These are phyloP conservation scores for Paecilomyces variotii DNA, from an alignment of 2,329 filamentous ascomycete genomes.

Conservation along the genomic window DNA sequence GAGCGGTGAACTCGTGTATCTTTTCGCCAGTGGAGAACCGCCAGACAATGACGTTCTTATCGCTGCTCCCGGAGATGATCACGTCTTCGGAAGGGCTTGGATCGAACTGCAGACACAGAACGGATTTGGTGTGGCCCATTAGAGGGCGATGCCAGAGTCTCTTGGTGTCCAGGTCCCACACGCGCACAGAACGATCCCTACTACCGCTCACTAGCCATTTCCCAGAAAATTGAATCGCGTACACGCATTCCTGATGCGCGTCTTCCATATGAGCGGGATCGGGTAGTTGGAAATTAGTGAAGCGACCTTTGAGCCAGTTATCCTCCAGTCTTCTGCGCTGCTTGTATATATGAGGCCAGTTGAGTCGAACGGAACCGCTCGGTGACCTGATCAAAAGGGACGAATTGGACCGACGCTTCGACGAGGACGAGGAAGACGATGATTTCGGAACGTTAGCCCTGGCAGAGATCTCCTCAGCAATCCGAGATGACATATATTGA, in stretches of 20 bases:
- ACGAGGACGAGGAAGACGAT: background rate
- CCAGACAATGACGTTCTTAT: conserved; percentile 87
- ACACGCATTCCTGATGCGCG: conserved; percentile 86
- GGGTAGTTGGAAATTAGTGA: conserved; percentile 80
- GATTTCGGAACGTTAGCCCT: background rate
- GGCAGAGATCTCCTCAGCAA: conserved; percentile 9
- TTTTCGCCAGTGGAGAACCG: conserved; percentile 82
- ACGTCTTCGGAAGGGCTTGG: conserved; percentile 78
- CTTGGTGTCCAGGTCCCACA: conserved; percentile 81
- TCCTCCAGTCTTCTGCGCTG: conserved; percentile 76
- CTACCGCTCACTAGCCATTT: conserved; percentile 90
- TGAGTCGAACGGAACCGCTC: conserved; percentile 50
- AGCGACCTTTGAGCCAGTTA: conserved; percentile 83
- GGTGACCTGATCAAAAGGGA: conserved; percentile 24
- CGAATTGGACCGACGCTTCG: conserved; percentile 8
- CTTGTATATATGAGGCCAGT: conserved; percentile 90
- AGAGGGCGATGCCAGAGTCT: conserved; percentile 69
- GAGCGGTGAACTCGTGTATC: conserved; percentile 70
- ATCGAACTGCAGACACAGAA: conserved; percentile 92
- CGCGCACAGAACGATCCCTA: conserved; percentile 74
- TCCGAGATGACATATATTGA: conserved; percentile 8
- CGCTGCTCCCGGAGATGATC: conserved; percentile 91
- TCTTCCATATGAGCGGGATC: conserved; percentile 73
- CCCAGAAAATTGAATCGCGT: conserved; percentile 81
- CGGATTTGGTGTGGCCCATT: conserved; percentile 71